These are phyloP conservation scores for Panicum hallii DNA, from an alignment of 202 grass and related monocot genomes.

Conservation along the genomic window DNA sequence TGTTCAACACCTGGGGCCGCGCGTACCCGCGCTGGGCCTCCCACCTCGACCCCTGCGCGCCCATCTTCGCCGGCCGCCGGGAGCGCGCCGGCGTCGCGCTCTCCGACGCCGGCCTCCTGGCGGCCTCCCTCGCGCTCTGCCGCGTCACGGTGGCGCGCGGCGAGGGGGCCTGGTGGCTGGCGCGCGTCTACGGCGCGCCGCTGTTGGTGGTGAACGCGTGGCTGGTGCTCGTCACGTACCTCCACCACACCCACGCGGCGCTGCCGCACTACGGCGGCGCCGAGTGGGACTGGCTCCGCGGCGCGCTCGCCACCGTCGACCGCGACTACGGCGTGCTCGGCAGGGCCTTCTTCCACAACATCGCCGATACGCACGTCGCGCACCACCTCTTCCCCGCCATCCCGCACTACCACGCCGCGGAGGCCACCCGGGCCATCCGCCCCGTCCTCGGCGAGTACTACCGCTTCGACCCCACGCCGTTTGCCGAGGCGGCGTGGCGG, in stretches of 20 bases:
- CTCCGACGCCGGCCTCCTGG: conserved; percentile 66
- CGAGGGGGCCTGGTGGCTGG: conserved; percentile 59
- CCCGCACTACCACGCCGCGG: too few relatives aligned
- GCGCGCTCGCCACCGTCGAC: conserved; percentile 74
- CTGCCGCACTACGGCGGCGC: conserved; percentile 67
- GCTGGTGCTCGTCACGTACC: conserved; percentile 76
- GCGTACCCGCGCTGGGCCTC: conserved; percentile 73
- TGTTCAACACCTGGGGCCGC: conserved; percentile 69
- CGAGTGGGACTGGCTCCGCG: conserved; percentile 83
- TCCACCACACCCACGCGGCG: conserved; percentile 78
- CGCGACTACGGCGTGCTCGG: conserved; percentile 62
- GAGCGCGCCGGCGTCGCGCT: conserved; percentile 65
- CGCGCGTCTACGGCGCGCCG: conserved; percentile 43
- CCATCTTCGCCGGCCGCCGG: conserved; percentile 61
- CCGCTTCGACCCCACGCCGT: too few relatives aligned
- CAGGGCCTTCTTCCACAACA: too few relatives aligned
- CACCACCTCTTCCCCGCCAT: too few relatives aligned
- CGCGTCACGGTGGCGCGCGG: conserved; percentile 36
- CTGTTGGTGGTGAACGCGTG: background rate
- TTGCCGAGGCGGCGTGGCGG: conserved; percentile 38
- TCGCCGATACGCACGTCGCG: too few relatives aligned
- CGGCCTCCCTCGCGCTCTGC: conserved; percentile 20
- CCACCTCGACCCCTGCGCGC: conserved; percentile 69
- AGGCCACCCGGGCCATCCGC: too few relatives aligned
- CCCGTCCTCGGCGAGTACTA: too few relatives aligned